Conservation (phyloP, 768 basidiomycete species). For the Russula sp. region DNA sequence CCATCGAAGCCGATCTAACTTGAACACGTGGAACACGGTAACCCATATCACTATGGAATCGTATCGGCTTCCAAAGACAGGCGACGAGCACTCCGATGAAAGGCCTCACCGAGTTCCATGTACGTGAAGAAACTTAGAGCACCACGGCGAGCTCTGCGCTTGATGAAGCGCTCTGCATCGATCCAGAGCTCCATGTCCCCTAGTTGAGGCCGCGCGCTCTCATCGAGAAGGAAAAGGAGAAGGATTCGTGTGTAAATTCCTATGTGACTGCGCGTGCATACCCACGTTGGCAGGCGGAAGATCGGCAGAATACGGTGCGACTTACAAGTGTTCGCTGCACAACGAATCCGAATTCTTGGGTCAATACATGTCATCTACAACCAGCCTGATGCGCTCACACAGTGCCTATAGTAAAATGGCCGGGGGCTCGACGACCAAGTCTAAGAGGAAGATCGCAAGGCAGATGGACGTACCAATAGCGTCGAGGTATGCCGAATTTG, state of each 20-base stretch:
- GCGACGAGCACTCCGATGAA: background rate
- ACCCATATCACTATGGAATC: constrained; percentile 36
- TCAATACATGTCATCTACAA: background rate
- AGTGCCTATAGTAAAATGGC: constrained; percentile 19
- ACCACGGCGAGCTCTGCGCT: constrained; percentile 42
- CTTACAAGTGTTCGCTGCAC: constrained; percentile 39
- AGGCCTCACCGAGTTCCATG: constrained; percentile 25
- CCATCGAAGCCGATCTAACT: constrained; percentile 42
- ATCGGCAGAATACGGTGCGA: background rate
- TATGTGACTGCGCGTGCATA: constrained; percentile 38
- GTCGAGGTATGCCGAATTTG: constrained; percentile 46
- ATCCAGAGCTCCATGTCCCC: constrained; percentile 56
- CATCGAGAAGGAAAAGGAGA: constrained; percentile 43
- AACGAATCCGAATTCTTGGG: background rate
- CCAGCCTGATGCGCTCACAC: constrained; percentile 26
- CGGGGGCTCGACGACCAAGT: background rate
- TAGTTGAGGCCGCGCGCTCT: constrained; percentile 38
- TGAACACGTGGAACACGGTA: constrained; percentile 40
- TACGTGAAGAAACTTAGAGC: constrained; percentile 53
- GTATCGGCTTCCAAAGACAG: background rate
- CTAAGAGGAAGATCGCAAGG: background rate
- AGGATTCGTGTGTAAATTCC: constrained; percentile 50
- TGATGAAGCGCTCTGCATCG: constrained; percentile 45
- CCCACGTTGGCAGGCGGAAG: background rate
- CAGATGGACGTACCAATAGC: constrained; percentile 38